These are phyloP conservation scores for Lentinula novae-zelandiae DNA, from an alignment of 1,284 basidiomycete species.

Conservation along the genomic window DNA sequence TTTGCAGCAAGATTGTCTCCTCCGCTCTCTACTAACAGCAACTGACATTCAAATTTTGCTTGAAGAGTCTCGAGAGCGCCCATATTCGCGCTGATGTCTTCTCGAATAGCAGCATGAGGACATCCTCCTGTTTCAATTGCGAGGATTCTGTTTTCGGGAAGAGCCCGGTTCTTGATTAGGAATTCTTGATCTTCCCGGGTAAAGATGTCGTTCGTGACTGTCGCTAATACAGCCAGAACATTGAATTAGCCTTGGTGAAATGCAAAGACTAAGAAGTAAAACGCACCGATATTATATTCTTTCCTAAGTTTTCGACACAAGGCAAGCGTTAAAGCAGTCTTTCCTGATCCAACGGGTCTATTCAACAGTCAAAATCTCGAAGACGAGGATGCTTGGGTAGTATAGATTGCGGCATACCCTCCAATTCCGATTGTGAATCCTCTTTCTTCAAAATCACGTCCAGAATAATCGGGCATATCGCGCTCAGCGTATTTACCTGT, in stretches of 20 bases:
- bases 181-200: conserved; percentile 98
- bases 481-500: conserved; percentile 90
- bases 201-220: conserved; percentile 96
- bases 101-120: conserved; percentile 93
- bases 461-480: conserved; percentile 86
- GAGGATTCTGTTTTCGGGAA: conserved; percentile 83
- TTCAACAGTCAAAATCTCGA: not conserved
- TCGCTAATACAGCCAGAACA: conserved; percentile 48
- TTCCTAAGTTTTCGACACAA: conserved; percentile 85
- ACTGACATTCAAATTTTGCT: conserved; percentile 79
- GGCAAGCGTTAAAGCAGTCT: conserved; percentile 92
- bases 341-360: conserved; percentile 95
- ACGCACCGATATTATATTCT: conserved; percentile 83
- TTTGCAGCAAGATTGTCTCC: conserved; percentile 97
- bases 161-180: conserved; percentile 87
- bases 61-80: conserved; percentile 95
- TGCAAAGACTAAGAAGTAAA: not conserved
- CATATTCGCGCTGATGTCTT: conserved; percentile 97
- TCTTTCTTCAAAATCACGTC: conserved; percentile 86
- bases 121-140: conserved; percentile 98
- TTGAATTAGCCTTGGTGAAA: conserved; percentile 1
- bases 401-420: conserved; percentile 53
- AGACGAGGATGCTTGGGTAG: not conserved
- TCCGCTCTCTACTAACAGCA: conserved; percentile 92
- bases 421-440: conserved; percentile 98